Evolutionary conservation across 169 alveolate species (phyloP), one percentile per base, ranked within the genome.

Genomic region (Cryptosporidium ryanae): DNA sequence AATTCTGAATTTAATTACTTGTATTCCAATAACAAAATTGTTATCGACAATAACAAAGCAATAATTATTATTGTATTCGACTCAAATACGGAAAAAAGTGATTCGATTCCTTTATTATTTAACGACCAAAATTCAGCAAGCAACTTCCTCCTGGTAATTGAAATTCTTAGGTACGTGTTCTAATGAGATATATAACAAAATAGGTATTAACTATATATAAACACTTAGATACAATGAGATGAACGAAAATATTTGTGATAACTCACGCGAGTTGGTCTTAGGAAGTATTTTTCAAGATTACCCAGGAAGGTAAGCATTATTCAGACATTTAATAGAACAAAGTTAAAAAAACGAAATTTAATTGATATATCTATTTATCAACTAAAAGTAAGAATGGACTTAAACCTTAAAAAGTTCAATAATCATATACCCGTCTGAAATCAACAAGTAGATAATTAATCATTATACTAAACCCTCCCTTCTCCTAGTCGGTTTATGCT

Each of bases 21-120:
- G n/a, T 76, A 76, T 25, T 55, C 87, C 7, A 76, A 70, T 31
- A 61, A 61, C 49, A 7, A 76, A 18, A 31, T 13, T 5, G 44
- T 43, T 23, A 23, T 25, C 18, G 63, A 59, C 46, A 54, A 59
- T 57, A 76, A 55, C 13, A 76, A 59, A 38, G 76, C 57, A 52
- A 76, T 76, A 17, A 44, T 76, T 31, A 76, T 55, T 13, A 76
- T 76, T 17, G 63, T 76, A 12, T 76, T 76, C 38, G 87, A 76
- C 46, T 76, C 87, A 2, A 76, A 76, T 55, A 76, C 43, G 44
- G 87, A 76, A 61, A 76, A 61, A 61, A 76, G 87, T 21, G 87
- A 76, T 31, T 46, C 64, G 0, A 59, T 59, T 13, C 64, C 87
- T 27, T 10, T 76, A 5, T 29, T 55, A 17, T 76, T 76, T 34